A percentile compares a stretch with the other conserved stretches of the same genome.
These are phyloP conservation scores for Ceratobasidium papillatum DNA, from an alignment of 1,284 basidiomycete genomes.

Conservation along the genomic window DNA sequence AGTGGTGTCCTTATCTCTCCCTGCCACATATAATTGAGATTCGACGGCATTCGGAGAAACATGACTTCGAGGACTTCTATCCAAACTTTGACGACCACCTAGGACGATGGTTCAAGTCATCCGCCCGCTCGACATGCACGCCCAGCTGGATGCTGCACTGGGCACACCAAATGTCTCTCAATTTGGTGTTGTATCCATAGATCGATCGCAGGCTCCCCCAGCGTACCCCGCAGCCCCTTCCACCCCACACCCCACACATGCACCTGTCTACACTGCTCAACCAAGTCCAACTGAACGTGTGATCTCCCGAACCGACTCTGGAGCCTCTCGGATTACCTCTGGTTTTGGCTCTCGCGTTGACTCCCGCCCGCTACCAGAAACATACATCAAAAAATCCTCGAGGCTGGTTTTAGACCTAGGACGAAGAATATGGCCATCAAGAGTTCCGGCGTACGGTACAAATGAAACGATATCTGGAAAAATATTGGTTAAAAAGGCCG, in stretches of 20 bases:
- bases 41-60: background rate
- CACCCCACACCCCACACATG: background rate
- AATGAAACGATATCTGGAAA: constrained; percentile 22
- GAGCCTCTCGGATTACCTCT: background rate
- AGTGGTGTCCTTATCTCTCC: constrained; percentile 28
- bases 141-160: constrained; percentile 1
- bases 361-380: constrained; percentile 24
- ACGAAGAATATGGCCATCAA: constrained; percentile 29
- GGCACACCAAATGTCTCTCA: background rate
- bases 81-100: background rate
- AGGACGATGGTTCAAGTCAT: constrained; percentile 29
- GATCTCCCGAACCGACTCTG: constrained; percentile 27
- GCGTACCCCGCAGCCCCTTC: constrained; percentile 20
- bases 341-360: background rate
- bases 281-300: constrained; percentile 31
- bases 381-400: constrained; percentile 11
- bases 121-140: constrained; percentile 20
- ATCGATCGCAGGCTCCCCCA: constrained; percentile 29
- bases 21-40: background rate
- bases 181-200: background rate
- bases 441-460: constrained; percentile 18
- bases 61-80: background rate
- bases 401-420: constrained; percentile 26
- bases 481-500: constrained; percentile 19
- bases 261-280: constrained; percentile 28